phyloP scores from a whole-genome alignment of 2,329 filamentous ascomycete species.

The Cryphonectria parasitica region DNA sequence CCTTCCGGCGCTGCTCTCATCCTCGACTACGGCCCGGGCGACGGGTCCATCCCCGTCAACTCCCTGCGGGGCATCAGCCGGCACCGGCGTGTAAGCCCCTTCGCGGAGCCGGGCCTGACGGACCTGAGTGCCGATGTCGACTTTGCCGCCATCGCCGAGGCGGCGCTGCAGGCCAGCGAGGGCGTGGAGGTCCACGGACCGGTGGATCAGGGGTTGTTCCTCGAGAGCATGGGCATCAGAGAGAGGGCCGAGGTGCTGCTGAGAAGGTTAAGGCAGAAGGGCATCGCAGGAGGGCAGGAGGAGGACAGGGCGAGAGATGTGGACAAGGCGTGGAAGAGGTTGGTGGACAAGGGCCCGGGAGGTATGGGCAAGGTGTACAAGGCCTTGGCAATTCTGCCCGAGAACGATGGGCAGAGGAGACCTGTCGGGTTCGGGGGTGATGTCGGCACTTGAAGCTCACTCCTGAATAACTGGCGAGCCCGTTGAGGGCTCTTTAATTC shows the following conservation, averaged over 20 bases:
- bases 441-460: slow-evolving; percentile 37
- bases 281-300: slow-evolving; percentile 19
- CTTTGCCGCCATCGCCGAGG: slow-evolving; percentile 83
- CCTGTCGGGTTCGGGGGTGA: slow-evolving; percentile 93
- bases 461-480: neutral
- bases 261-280: slow-evolving; percentile 42
- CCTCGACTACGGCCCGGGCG: slow-evolving; percentile 86
- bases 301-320: slow-evolving; percentile 62
- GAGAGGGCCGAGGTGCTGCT: slow-evolving; percentile 74
- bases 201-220: slow-evolving; percentile 80
- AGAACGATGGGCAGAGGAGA: slow-evolving; percentile 71
- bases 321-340: slow-evolving; percentile 74
- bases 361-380: slow-evolving; percentile 98
- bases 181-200: slow-evolving; percentile 92
- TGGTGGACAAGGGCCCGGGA: slow-evolving; percentile 79
- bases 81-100: slow-evolving; percentile 78
- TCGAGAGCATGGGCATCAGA: slow-evolving; percentile 79
- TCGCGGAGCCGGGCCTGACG: slow-evolving; percentile 77
- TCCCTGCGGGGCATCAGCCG: slow-evolving; percentile 85
- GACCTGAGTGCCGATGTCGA: slow-evolving; percentile 94
- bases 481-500: neutral
- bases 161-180: slow-evolving; percentile 73
- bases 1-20: slow-evolving; percentile 90
- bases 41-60: slow-evolving; percentile 76
- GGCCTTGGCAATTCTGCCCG: slow-evolving; percentile 85